These are phyloP conservation scores for Candida sp. DNA, from an alignment of 1,139 yeast species.

Conservation along the genomic window DNA sequence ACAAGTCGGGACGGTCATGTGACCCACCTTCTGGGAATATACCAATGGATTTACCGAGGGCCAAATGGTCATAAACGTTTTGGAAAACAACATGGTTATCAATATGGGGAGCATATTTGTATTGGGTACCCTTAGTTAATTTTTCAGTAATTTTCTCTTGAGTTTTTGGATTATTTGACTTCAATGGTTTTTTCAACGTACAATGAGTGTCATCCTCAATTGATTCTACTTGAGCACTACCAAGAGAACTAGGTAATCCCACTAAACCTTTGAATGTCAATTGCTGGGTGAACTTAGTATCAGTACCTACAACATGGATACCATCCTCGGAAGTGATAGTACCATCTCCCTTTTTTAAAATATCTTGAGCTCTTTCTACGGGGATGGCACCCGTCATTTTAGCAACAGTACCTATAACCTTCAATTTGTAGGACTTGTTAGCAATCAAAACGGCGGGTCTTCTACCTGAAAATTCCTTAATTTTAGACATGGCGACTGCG, in stretches of 20 bases:
- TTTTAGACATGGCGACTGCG: conserved; percentile 37
- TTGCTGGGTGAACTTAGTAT: conserved; percentile 45
- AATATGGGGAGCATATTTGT: conserved; percentile 59
- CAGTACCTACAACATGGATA: conserved; percentile 35
- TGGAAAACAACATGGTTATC: conserved; percentile 61
- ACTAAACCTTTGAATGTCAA: conserved; percentile 52
- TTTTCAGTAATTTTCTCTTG: conserved; percentile 30
- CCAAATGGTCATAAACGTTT: conserved; percentile 60
- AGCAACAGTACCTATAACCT: conserved; percentile 55
- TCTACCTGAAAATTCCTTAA: conserved; percentile 35
- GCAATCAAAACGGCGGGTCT: conserved; percentile 58
- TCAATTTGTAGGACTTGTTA: conserved; percentile 52
- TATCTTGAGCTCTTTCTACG: conserved; percentile 72
- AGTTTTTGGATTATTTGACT: conserved; percentile 17
- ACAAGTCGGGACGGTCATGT: conserved; percentile 36
- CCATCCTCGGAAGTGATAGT: conserved; percentile 34
- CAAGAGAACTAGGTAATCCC: conserved; percentile 59
- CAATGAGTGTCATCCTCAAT: conserved; percentile 54
- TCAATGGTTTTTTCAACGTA: conserved; percentile 47
- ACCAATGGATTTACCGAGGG: conserved; percentile 55
- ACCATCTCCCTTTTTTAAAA: conserved; percentile 46
- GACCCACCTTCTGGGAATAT: conserved; percentile 65
- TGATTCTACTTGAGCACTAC: conserved; percentile 53
- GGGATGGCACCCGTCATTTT: conserved; percentile 63
- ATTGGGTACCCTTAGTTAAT: conserved; percentile 46